Conservation (phyloP, 768 basidiomycete genomes). For the Lentinula detonsa region DNA sequence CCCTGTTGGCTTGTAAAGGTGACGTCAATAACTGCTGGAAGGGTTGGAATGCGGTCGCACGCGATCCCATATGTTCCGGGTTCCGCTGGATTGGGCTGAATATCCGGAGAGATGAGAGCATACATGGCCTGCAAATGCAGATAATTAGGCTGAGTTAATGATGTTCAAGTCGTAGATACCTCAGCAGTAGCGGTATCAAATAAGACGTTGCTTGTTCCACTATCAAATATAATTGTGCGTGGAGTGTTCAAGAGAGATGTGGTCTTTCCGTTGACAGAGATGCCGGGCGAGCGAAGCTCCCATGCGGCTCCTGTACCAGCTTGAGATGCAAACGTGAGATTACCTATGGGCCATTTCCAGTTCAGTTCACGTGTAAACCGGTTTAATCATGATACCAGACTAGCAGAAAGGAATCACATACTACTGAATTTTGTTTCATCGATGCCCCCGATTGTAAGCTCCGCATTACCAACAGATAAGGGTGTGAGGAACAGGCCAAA, state of each 20-base stretch:
- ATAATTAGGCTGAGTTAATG: background rate
- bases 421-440: conserved; percentile 47
- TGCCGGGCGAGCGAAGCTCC: conserved; percentile 36
- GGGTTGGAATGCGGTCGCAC: conserved; percentile 36
- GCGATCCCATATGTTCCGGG: conserved; percentile 52
- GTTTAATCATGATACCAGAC: background rate
- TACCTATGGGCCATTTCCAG: conserved; percentile 19
- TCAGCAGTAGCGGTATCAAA: conserved; percentile 44
- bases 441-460: conserved; percentile 48
- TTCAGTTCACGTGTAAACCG: background rate
- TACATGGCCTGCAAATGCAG: conserved; percentile 38
- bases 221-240: conserved; percentile 49
- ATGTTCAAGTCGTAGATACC: conserved; percentile 18
- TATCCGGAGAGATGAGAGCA: conserved; percentile 51
- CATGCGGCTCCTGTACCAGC: conserved; percentile 31
- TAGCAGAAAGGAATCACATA: conserved; percentile 9
- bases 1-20: conserved; percentile 47
- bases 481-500: conserved; percentile 50
- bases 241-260: conserved; percentile 30
- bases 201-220: conserved; percentile 50
- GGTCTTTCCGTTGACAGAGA: conserved; percentile 50
- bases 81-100: conserved; percentile 43
- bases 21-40: conserved; percentile 48
- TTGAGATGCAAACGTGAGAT: conserved; percentile 35
- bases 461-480: conserved; percentile 38